Evolutionary conservation across 208 protist species (phyloP), one percentile per base, ranked within the genome.

Genomic region (Novymonas esmeraldas): DNA sequence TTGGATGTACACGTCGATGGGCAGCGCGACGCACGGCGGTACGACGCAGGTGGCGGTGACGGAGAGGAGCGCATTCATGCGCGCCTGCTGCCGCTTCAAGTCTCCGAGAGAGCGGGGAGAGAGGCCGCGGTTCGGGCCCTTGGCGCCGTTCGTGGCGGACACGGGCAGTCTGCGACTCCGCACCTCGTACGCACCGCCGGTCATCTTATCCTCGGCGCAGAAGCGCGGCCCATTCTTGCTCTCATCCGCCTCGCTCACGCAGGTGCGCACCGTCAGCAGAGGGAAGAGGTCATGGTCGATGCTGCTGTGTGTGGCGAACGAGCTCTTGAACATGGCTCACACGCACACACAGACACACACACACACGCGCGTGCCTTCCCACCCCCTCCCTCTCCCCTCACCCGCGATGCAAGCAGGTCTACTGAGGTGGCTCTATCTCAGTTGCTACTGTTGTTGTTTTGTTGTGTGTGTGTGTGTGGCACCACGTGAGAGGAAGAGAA

Each of bases 211-310:
- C 64, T 95, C 84, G 1, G 79, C 89, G 63, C 79, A 82, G 58
- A 89, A 95, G 26, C 89, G 85, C 3, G 89, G 81, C 0, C 89
- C 89, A 64, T 95, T 95, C 18, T 50, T 51, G 73, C 89, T 95
- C 33, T 90, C 85, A 36, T 76, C 68, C 0, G 81, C 82, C 66
- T 95, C 85, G 54, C 89, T 95, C 33, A 89, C 65, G 62, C 89
- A 95, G 61, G 62, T 82, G 11, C 80, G 84, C 2, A 95, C 61
- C 18, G 57, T 82, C 28, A 92, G 72, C 49, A 92, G 71, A 7
- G 89, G 89, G 55, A 95, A 95, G n/a, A 89, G 64, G 14, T 82
- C 80, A 28, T 69, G 42, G 22, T 87, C 81, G 24, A 84, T 65
- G 16, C 64, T 67, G 26, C 64, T 75, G 29, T 75, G 70, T 6